Base-by-base conservation (phyloP, 768 basidiomycete species). In the Boletus subcaerulescens region DNA sequence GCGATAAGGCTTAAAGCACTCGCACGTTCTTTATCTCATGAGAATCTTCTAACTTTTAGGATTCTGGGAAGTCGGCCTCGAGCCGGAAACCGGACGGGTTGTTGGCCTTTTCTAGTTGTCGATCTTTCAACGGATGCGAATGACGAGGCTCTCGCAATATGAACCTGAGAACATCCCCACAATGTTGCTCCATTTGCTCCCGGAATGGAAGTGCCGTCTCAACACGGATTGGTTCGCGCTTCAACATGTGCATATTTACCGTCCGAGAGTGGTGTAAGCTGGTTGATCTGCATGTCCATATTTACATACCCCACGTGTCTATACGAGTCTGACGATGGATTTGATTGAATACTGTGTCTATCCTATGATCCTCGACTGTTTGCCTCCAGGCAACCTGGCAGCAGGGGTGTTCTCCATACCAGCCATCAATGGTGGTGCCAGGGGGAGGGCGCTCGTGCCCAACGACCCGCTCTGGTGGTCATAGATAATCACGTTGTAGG, bases 61-160 rank as follows among this genome's bases (percentile, higher is more conserved):
- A 18, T 93, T 93, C 79, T 93, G 91, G 91, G 91, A 93, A 71
- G 91, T 93, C 59, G 88, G 83, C 31, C 79, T 93, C 15, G 88
- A 92, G 68, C 77, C 81, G 26, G 83, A 89, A 64, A 84, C 85
- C 3, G 94, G 94, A 50, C 79, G 84, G 40, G 91, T 93, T 44
- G 77, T 92, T 55, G 94, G 94, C 42, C 78, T 97, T 50, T 97
- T 95, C 80, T 96, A 68, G 55, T 42, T 18, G 39, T 12, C 41
- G 26, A n/a, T 29, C 26, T 49, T 50, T 60, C 57, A 64, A 69
- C 55, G 50, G 60, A 53, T 55, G 60, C 45, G 35, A 47, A 45
- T 41, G 52, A 47, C 41, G 17, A 38, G 33, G 32, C n/a, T 38
- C 31, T 18, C 22, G 45, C 49, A 52, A 42, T 22, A 35, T 44